phyloP scores from a whole-genome alignment of 345 rosid species.

The Heritiera fomes region DNA sequence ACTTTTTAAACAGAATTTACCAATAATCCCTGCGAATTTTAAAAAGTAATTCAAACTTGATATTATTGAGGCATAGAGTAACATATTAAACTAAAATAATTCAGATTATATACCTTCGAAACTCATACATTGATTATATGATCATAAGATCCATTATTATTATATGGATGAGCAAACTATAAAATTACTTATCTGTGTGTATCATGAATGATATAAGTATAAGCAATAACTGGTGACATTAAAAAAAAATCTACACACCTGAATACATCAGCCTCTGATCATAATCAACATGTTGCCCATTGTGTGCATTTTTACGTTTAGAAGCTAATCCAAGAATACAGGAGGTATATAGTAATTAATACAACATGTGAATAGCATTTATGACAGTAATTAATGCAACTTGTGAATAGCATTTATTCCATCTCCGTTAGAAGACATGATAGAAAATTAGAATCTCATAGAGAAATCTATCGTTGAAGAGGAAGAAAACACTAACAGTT shows the following conservation, averaged over 20 bases:
- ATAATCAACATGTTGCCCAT: slow-evolving; percentile 88
- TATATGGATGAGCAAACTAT: too few species aligned
- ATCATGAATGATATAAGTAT: not conserved
- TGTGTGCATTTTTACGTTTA: slow-evolving; percentile 73
- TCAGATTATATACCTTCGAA: too few species aligned
- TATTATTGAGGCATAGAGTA: too few species aligned
- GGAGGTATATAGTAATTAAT: not conserved
- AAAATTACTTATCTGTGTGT: too few species aligned
- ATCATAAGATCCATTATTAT: too few species aligned
- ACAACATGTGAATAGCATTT: too few species aligned
- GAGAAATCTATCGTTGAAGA: not conserved
- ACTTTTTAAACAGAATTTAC: too few species aligned
- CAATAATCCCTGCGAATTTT: too few species aligned
- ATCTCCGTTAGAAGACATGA: not conserved
- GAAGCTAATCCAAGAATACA: slow-evolving; percentile 54
- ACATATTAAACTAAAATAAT: too few species aligned
- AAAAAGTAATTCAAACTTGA: too few species aligned
- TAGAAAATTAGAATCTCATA: slow-evolving; percentile 15
- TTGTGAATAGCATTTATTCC: not conserved
- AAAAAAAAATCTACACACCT: slow-evolving; percentile 43
- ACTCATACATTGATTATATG: too few species aligned
- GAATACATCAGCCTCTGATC: slow-evolving; percentile 95
- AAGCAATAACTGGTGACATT: not conserved
- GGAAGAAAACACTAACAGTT: not conserved
- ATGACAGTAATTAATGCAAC: slow-evolving; percentile 7